Conservation (phyloP, 106 monocot species). For the Dioscorea zingiberensis region DNA sequence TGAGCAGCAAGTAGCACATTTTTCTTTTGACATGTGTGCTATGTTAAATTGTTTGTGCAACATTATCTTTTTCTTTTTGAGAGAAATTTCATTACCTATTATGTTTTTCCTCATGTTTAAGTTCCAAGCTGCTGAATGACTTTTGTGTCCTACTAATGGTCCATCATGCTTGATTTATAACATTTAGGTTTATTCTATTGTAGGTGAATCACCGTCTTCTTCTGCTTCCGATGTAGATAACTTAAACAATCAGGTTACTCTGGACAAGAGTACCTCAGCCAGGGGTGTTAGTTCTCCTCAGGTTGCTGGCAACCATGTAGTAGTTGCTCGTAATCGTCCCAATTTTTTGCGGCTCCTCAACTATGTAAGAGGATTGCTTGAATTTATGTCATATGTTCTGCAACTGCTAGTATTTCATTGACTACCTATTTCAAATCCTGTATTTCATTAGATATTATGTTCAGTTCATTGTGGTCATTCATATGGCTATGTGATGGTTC, state of each 20-base stretch:
- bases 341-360: conserved; percentile 36
- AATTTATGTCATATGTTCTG: not conserved
- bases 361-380: conserved; percentile 46
- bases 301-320: conserved; percentile 37
- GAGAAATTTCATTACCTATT: not conserved
- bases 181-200: conserved; percentile 3
- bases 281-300: conserved; percentile 60
- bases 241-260: conserved; percentile 45
- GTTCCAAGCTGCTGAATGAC: too few relatives aligned
- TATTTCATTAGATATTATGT: not conserved
- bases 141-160: too few relatives aligned
- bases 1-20: too few relatives aligned
- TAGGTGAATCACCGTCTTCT: conserved; percentile 93
- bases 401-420: not conserved
- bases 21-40: too few relatives aligned
- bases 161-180: too few relatives aligned
- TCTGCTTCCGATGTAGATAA: conserved; percentile 93
- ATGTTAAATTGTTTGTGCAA: too few relatives aligned
- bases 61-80: not conserved
- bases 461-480: not conserved
- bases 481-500: not conserved
- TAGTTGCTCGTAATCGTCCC: conserved; percentile 41
- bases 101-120: too few relatives aligned
- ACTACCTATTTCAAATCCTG: not conserved
- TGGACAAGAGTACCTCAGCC: conserved; percentile 46